Base-by-base conservation (phyloP, 2,329 filamentous ascomycete species). In the Neofusicoccum kwambonambiense region DNA sequence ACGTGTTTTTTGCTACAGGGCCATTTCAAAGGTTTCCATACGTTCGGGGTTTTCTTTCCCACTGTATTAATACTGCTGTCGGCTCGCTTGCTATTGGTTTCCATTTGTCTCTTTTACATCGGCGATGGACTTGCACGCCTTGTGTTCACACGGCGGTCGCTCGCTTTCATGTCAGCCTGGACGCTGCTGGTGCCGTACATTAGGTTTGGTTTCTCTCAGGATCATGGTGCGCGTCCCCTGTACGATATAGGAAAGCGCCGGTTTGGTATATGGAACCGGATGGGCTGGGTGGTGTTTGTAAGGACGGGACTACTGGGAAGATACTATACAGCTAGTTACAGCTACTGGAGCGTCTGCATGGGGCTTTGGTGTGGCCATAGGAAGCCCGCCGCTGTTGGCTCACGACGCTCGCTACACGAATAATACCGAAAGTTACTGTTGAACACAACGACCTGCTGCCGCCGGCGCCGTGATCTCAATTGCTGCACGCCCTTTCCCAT, bases 151-250 rank as follows among this genome's bases (percentile, higher is more conserved):
- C 41, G 41, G 62, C 44, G 62, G 51, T 50, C 62, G 44, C 62
- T 64, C 62, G 62, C 51, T 64, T 56, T 64, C 62, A 56, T 64
- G 62, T 58, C 61, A 54, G 61, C 61, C 61, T 63, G 39, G 61
- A 44, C 61, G 61, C 61, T 63, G 49, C 61, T 63, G 61, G 61
- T 35, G 49, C 61, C 49, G 61, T 63, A 54, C 22, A 54, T 63
- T 51, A 35, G 56, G 56, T 13, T 45, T 39, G 54, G 44, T 60
- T 39, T 60, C 56, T 58, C 56, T 60, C 44, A 39, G 56, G 56
- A 17, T 19, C 47, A 60, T 47, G 56, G 27, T 60, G 56, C 41
- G 56, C 56, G 56, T 60, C 56, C 56, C 56, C 31, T 60, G 56
- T 60, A 60, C 56, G 56, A 60, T 60, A 60, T 60, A 47, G 56